Percentiles rank a stretch among this genome's conserved stretches.
phyloP scores from a whole-genome alignment of 176 grass and related monocot species.

The Triticum timopheevii region DNA sequence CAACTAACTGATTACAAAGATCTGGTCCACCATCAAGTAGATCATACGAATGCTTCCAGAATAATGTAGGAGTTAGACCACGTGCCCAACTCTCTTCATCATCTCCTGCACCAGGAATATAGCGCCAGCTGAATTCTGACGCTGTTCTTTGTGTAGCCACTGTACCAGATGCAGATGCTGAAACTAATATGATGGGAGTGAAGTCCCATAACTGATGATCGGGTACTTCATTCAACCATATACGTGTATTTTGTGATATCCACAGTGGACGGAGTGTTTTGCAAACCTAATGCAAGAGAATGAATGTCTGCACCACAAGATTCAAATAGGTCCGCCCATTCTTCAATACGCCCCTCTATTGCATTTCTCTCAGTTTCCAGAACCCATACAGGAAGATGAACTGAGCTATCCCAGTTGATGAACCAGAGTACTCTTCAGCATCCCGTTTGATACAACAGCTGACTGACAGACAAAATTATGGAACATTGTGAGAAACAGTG shows the following conservation, averaged over 20 bases:
- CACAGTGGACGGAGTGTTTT: constrained; percentile 79
- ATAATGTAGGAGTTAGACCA: constrained; percentile 73
- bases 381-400: constrained; percentile 88
- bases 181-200: constrained; percentile 85
- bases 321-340: constrained; percentile 69
- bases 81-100: constrained; percentile 98
- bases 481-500: background rate
- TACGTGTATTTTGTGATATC: constrained; percentile 87
- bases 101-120: constrained; percentile 94
- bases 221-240: constrained; percentile 98
- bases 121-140: constrained; percentile 82
- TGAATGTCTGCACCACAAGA: constrained; percentile 82
- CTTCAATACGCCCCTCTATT: constrained; percentile 57
- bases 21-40: constrained; percentile 81
- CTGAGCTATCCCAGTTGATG: constrained; percentile 64
- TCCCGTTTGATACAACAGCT: constrained; percentile 24
- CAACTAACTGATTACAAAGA: constrained; percentile 69
- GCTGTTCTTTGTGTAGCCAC: constrained; percentile 48
- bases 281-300: constrained; percentile 53
- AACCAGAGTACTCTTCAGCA: background rate
- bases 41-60: constrained; percentile 84
- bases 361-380: constrained; percentile 74
- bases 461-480: constrained; percentile 26
- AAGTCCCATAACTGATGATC: constrained; percentile 76
- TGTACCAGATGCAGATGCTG: constrained; percentile 57